phyloP scores from a whole-genome alignment of 2,329 filamentous ascomycete species.

The Cladophialophora carrionii region DNA sequence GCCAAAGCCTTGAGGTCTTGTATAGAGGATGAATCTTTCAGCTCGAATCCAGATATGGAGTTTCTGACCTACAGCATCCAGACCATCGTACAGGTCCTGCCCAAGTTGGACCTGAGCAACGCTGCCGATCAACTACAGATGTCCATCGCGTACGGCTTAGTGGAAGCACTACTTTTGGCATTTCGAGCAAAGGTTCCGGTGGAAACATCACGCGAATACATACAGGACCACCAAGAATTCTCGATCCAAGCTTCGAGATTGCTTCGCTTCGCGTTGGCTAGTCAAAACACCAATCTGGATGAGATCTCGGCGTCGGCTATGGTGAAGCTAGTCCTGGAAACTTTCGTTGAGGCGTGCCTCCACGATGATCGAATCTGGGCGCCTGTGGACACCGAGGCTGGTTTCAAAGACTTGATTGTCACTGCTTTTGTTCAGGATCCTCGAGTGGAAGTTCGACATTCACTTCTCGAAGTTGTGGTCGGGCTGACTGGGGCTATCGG shows the following conservation, averaged over 20 bases:
- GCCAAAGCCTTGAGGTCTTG: constrained; percentile 68
- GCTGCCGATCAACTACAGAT: constrained; percentile 53
- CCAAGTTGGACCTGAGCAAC: constrained; percentile 59
- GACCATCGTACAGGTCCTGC: constrained; percentile 64
- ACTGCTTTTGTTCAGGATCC: constrained; percentile 44
- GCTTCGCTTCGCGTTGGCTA: constrained; percentile 29
- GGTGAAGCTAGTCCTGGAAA: constrained; percentile 45
- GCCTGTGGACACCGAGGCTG: constrained; percentile 28
- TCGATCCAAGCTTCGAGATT: constrained; percentile 28
- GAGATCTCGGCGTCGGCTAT: constrained; percentile 26
- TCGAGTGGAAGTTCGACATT: constrained; percentile 32
- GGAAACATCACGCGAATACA: constrained; percentile 39
- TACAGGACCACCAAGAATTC: constrained; percentile 41
- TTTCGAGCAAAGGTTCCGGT: constrained; percentile 55
- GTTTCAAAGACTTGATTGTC: constrained; percentile 29
- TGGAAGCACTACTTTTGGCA: constrained; percentile 61
- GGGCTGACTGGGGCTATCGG: constrained; percentile 33
- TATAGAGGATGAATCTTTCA: constrained; percentile 54
- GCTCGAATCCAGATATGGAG: constrained; percentile 43
- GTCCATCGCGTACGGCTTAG: constrained; percentile 57
- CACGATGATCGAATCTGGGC: constrained; percentile 54
- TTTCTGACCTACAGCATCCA: constrained; percentile 53
- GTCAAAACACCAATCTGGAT: constrained; percentile 9
- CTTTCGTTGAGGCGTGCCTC: constrained; percentile 55
- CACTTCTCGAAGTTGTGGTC: constrained; percentile 35